Conservation (phyloP, 1,139 yeast species). For the Oligophagozyma castellii region DNA sequence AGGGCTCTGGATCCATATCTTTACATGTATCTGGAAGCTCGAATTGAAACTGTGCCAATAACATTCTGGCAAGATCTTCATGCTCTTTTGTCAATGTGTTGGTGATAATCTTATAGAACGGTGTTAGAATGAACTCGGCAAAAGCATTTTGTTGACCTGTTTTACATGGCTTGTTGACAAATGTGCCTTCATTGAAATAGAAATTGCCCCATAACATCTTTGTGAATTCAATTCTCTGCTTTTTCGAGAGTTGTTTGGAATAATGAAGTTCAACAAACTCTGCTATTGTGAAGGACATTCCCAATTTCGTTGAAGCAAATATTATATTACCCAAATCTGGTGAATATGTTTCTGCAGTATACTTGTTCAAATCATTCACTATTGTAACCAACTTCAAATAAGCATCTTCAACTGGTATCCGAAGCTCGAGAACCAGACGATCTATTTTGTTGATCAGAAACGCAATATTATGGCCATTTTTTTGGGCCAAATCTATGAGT, state of each 20-base stretch:
- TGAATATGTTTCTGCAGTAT: constrained; percentile 27
- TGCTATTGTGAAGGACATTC: constrained; percentile 48
- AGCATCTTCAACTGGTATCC: constrained; percentile 61
- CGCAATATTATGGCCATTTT: constrained; percentile 23
- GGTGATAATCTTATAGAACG: constrained; percentile 65
- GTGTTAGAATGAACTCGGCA: constrained; percentile 56
- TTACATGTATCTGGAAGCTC: constrained; percentile 28
- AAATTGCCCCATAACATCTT: constrained; percentile 67
- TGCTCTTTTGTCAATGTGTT: constrained; percentile 45
- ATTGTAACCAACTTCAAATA: constrained; percentile 50
- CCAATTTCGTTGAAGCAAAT: constrained; percentile 55
- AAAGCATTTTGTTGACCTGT: constrained; percentile 33
- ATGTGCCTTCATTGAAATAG: constrained; percentile 36
- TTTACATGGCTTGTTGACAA: constrained; percentile 26
- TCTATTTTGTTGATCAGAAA: constrained; percentile 76
- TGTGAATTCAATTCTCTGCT: constrained; percentile 34
- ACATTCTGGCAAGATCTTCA: constrained; percentile 28
- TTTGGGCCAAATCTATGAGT: constrained; percentile 12
- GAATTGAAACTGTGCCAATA: constrained; percentile 37
- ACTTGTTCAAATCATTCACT: constrained; percentile 49
- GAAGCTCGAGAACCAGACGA: constrained; percentile 61
- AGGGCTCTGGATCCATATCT: constrained; percentile 41
- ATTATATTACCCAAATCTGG: constrained; percentile 56
- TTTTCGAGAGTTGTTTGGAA: constrained; percentile 14
- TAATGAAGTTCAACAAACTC: constrained; percentile 51